Conservation (phyloP, 148 eudicot genomes). For the Oxyria digyna region DNA sequence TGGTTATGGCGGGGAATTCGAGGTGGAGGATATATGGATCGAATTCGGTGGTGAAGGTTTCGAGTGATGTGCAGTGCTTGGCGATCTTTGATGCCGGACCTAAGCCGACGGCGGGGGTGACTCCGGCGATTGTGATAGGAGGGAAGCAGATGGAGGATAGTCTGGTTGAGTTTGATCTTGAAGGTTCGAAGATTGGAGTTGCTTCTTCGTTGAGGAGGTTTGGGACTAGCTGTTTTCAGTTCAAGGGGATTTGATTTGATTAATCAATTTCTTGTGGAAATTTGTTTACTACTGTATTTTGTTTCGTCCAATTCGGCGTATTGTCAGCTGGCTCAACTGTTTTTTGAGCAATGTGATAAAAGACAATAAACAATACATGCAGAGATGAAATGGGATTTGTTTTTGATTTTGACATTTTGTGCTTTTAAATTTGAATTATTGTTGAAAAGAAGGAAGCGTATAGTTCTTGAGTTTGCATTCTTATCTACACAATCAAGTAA, state of each 20-base stretch:
- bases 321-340: not conserved
- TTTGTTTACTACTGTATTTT: not conserved
- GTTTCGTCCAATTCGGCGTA: not conserved
- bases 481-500: not conserved
- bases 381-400: not conserved
- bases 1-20: slow-evolving; percentile 20
- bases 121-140: slow-evolving; percentile 28
- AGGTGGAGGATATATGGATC: slow-evolving; percentile 36
- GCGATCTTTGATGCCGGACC: slow-evolving; percentile 17
- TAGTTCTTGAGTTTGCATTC: not conserved
- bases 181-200: slow-evolving; percentile 23
- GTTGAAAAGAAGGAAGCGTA: no score
- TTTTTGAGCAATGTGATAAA: not conserved
- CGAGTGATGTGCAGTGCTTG: slow-evolving; percentile 1
- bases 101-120: slow-evolving; percentile 13
- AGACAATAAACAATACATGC: no score
- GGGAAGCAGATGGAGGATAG: slow-evolving; percentile 40
- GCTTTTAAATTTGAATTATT: not conserved
- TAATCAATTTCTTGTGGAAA: not conserved
- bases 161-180: slow-evolving; percentile 35
- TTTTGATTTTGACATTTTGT: not conserved
- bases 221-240: slow-evolving; percentile 28
- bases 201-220: slow-evolving; percentile 19
- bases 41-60: slow-evolving; percentile 5
- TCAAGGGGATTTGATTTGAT: slow-evolving; percentile 18